phyloP scores from a whole-genome alignment of 345 rosid species.

The Camelina hispida region DNA sequence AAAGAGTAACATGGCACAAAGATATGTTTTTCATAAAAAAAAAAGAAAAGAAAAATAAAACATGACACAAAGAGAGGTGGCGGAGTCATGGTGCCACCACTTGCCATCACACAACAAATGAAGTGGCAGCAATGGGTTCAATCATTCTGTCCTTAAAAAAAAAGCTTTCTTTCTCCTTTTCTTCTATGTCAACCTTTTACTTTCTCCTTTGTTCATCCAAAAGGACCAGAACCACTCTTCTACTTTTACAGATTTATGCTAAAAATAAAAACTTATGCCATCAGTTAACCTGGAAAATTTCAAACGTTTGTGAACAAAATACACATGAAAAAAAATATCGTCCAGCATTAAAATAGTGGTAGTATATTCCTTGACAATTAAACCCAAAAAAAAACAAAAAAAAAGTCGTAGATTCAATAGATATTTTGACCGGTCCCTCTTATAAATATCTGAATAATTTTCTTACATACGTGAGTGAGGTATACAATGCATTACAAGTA shows the following conservation, averaged over 20 bases:
- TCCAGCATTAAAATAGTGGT: background rate
- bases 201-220: conserved; percentile 30
- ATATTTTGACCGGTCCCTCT: conserved; percentile 1
- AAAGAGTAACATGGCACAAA: conserved; percentile 3
- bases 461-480: background rate
- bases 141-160: conserved; percentile 30
- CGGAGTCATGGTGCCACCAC: conserved; percentile 40
- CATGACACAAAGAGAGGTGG: conserved; percentile 36
- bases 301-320: too few species aligned
- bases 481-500: background rate
- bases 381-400: background rate
- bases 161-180: background rate
- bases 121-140: conserved; percentile 36
- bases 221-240: background rate
- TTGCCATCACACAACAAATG: conserved; percentile 36
- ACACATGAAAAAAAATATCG: background rate
- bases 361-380: background rate
- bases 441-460: conserved; percentile 1
- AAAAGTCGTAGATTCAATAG: conserved; percentile 7
- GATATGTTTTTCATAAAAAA: background rate
- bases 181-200: conserved; percentile 37
- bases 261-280: background rate
- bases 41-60: too few species aligned
- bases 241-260: conserved; percentile 11
- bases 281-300: too few species aligned